Evolutionary conservation across 2,329 filamentous ascomycete genomes (phyloP).

Genomic region (Acephala macrosclerotiorum): DNA sequence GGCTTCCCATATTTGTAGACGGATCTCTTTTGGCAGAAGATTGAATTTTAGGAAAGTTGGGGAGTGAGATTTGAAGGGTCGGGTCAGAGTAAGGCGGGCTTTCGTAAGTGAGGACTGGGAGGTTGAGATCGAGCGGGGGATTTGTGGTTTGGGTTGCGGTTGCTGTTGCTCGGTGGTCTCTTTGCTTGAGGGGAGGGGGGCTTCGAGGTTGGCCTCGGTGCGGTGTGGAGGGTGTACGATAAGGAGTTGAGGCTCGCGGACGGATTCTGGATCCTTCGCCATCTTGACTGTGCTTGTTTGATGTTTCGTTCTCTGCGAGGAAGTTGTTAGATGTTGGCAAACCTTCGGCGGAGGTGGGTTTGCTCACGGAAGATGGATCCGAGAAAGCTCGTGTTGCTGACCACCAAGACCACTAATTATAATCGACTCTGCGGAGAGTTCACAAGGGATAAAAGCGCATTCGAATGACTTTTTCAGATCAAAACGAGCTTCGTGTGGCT

Average conservation of each 20-base stretch:
- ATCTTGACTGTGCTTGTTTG: background rate
- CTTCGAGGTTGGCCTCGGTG: background rate
- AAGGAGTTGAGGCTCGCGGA: background rate
- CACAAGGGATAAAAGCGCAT: background rate
- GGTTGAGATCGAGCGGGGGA: slow-evolving; percentile 4
- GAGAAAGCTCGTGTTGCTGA: background rate
- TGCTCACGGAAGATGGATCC: slow-evolving; percentile 1
- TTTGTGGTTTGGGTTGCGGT: slow-evolving; percentile 3
- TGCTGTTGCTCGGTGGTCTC: background rate
- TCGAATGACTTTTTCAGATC: background rate
- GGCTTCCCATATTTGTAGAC: slow-evolving; percentile 40
- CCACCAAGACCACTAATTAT: background rate
- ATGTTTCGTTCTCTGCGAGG: background rate
- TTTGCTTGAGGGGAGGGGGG: background rate
- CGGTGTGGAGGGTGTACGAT: background rate
- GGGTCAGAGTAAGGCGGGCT: slow-evolving; percentile 72
- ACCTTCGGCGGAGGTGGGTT: background rate
- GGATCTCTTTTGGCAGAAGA: slow-evolving; percentile 38
- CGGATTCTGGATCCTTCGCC: background rate
- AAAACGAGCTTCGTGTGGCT: background rate
- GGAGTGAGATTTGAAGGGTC: slow-evolving; percentile 24
- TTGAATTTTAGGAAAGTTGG: slow-evolving; percentile 35
- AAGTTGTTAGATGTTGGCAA: background rate
- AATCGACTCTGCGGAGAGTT: background rate
- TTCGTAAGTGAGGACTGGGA: slow-evolving; percentile 59